Evolutionary conservation across 1,284 basidiomycete species (phyloP), one percentile per base, ranked within the genome.

Genomic region (Caloboletus firmus): DNA sequence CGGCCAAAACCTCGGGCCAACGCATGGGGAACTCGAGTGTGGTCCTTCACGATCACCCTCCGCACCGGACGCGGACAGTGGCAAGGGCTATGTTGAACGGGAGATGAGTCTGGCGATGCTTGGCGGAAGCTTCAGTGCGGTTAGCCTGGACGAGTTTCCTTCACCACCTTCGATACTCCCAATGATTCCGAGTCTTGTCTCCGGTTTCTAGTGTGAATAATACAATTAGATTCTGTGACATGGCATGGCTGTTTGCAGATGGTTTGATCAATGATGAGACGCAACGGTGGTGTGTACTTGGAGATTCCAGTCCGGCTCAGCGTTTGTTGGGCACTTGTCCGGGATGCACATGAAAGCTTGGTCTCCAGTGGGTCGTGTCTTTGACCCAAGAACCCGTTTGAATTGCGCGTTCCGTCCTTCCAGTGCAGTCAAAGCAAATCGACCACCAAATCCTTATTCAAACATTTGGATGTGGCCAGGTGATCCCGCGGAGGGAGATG

Each of bases 111-210:
- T 78, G 26, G 60, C 58, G 20, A 73, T 72, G 30, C 48, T 75
- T 22, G 64, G 59, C 24, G 75, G 69, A 17, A 68, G 60, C 22
- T 59, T 68, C n/a, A 79, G 73, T 54, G 73, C 65, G 32, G 61
- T 79, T 30, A 67, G 76, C 53, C 65, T 80, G 46, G 68, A 71
- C 56, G 72, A 77, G 45, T 80, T 79, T 61, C 78, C 78, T 22
- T 61, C 73, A 2, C 77, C 78, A 2, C 79, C 77, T 35, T 65
- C 68, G 41, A 57, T 61, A 45, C 68, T 72, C 51, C 68, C 66
- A 2, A 36, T 62, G 58, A 70, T 71, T 50, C 69, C 69, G 17
- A 69, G 64, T 59, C 52, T 66, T 44, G 58, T 67, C 49, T 70
- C 66, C 0, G 46, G 57, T 49, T 68, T 70, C 42, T 67, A 57